phyloP scores from a whole-genome alignment of 2,329 filamentous ascomycete species.

The Nakataea oryzae region DNA sequence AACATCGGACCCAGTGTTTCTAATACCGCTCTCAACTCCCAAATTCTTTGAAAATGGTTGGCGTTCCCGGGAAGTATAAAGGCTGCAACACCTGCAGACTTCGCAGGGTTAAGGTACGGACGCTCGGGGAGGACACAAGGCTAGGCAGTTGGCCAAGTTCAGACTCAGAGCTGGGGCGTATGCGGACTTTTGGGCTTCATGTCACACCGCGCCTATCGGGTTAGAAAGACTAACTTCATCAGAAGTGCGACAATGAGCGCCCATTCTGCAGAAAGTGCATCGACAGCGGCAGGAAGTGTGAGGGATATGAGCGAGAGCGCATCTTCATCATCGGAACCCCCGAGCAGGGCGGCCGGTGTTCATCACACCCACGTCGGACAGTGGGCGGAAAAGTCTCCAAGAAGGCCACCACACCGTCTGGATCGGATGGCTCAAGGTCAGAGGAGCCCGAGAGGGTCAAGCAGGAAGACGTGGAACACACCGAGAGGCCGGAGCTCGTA shows the following conservation, averaged over 20 bases:
- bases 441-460: background rate
- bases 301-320: conserved; percentile 51
- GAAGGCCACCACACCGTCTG: conserved; percentile 6
- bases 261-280: conserved; percentile 52
- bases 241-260: conserved; percentile 50
- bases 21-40: background rate
- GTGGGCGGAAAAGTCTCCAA: conserved; percentile 14
- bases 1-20: background rate
- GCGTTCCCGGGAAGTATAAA: conserved; percentile 53
- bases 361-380: conserved; percentile 42
- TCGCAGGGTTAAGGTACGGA: conserved; percentile 45
- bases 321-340: conserved; percentile 54
- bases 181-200: conserved; percentile 1
- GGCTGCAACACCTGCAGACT: conserved; percentile 52
- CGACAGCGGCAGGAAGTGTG: conserved; percentile 44
- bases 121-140: background rate
- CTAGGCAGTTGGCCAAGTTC: background rate
- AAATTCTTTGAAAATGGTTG: conserved; percentile 40
- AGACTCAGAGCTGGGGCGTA: background rate
- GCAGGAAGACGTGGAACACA: background rate
- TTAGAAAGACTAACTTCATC: background rate
- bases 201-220: background rate
- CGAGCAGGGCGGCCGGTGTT: conserved; percentile 42
- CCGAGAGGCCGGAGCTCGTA: conserved; percentile 18
- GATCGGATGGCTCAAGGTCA: background rate